These are phyloP conservation scores for Diddensiella transvaalensis DNA, from an alignment of 805 yeast genomes.

Conservation along the genomic window DNA sequence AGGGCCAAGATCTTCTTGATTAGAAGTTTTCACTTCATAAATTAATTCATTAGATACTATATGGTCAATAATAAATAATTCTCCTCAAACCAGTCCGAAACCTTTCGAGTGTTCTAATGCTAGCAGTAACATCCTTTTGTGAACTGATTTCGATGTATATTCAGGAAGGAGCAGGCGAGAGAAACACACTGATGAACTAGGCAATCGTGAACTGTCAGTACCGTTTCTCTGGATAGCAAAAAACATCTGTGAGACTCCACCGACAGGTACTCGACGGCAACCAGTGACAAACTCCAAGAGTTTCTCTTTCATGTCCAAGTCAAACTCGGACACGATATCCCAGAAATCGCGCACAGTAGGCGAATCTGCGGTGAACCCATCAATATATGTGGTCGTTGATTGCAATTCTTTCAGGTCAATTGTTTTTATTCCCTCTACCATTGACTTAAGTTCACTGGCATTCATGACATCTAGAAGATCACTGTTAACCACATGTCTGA, in stretches of 20 bases:
- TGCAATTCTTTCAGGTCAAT: constrained; percentile 42
- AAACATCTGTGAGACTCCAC: constrained; percentile 42
- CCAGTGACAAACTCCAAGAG: constrained; percentile 50
- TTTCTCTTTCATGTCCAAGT: constrained; percentile 36
- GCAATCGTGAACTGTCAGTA: constrained; percentile 37
- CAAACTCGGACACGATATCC: constrained; percentile 43
- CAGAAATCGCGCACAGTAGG: constrained; percentile 41
- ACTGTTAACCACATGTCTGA: constrained; percentile 20
- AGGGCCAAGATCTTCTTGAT: too few relatives aligned
- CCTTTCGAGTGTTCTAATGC: constrained; percentile 31
- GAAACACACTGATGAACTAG: constrained; percentile 51
- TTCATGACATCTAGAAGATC: constrained; percentile 16
- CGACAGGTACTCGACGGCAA: constrained; percentile 46
- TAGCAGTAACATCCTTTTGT: constrained; percentile 22
- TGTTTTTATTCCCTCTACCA: constrained; percentile 43
- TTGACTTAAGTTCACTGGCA: constrained; percentile 19
- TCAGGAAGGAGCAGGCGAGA: constrained; percentile 47
- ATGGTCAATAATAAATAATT: too few relatives aligned
- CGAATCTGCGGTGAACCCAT: constrained; percentile 38
- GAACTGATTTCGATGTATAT: constrained; percentile 35
- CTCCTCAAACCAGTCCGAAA: constrained; percentile 31
- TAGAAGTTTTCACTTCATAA: too few relatives aligned
- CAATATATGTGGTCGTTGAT: constrained; percentile 39
- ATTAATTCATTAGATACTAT: not conserved
- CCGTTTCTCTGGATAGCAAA: constrained; percentile 46